Conservation (phyloP, 2,329 filamentous ascomycete species). For the Curvularia sp. region DNA sequence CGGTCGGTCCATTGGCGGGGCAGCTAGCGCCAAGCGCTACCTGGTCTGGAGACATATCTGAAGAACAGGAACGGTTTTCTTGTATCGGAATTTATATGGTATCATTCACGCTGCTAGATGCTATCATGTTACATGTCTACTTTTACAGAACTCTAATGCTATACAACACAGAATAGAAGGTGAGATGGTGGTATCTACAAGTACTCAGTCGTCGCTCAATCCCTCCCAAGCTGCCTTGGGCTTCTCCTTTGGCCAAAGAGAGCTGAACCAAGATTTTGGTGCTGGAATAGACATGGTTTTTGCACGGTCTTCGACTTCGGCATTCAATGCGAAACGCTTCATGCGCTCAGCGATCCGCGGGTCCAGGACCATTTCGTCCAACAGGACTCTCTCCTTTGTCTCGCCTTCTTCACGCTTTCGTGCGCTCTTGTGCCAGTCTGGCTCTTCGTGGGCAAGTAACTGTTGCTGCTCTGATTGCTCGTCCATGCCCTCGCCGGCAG, state of each 20-base stretch:
- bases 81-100: conserved; percentile 7
- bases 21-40: conserved; percentile 25
- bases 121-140: conserved; percentile 39
- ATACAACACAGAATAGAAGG: conserved; percentile 32
- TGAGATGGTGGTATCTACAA: conserved; percentile 27
- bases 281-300: conserved; percentile 26
- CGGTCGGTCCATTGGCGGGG: conserved; percentile 29
- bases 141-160: conserved; percentile 32
- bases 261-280: conserved; percentile 38
- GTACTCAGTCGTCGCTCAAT: conserved; percentile 37
- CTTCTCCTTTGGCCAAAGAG: conserved; percentile 44
- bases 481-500: conserved; percentile 38
- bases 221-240: conserved; percentile 45
- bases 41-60: neutral
- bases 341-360: conserved; percentile 77
- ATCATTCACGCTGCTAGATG: conserved; percentile 27
- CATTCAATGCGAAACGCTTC: conserved; percentile 74
- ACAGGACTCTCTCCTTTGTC: conserved; percentile 70
- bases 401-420: conserved; percentile 62
- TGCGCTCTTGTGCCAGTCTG: conserved; percentile 83
- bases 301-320: conserved; percentile 73
- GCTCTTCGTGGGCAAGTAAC: conserved; percentile 73
- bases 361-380: conserved; percentile 77
- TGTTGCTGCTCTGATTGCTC: conserved; percentile 66
- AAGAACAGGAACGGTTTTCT: neutral